phyloP scores from a whole-genome alignment of 2,329 filamentous ascomycete species.

The Coleophoma cylindrospora region DNA sequence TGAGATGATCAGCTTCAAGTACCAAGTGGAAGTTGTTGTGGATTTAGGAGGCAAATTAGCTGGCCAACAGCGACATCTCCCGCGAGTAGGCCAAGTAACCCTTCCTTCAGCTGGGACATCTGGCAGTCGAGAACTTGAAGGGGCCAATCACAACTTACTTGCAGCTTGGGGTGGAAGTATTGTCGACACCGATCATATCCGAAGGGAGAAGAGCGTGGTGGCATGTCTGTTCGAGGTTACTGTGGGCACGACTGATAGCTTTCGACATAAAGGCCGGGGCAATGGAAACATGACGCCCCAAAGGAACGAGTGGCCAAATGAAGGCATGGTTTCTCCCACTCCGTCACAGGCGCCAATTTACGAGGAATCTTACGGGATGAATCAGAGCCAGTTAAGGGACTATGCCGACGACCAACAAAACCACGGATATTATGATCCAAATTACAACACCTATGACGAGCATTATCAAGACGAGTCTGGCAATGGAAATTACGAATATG shows the following conservation, averaged over 20 bases:
- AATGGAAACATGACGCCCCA: slow-evolving; percentile 11
- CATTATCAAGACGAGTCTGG: slow-evolving; percentile 16
- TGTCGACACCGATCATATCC: slow-evolving; percentile 79
- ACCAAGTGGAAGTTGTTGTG: slow-evolving; percentile 87
- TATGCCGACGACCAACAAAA: slow-evolving; percentile 10
- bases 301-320: slow-evolving; percentile 12
- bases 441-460: slow-evolving; percentile 21
- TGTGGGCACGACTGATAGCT: slow-evolving; percentile 78
- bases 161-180: slow-evolving; percentile 62
- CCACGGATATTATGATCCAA: slow-evolving; percentile 27
- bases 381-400: slow-evolving; percentile 2
- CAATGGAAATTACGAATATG: slow-evolving; percentile 19
- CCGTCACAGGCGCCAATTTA: slow-evolving; percentile 15
- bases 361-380: slow-evolving; percentile 11
- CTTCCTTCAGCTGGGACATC: slow-evolving; percentile 12
- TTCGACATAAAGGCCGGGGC: slow-evolving; percentile 24
- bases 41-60: slow-evolving; percentile 85
- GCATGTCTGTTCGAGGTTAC: slow-evolving; percentile 81
- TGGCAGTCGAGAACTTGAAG: slow-evolving; percentile 25
- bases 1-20: slow-evolving; percentile 91
- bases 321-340: slow-evolving; percentile 8
- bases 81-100: slow-evolving; percentile 21
- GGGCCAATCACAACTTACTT: slow-evolving; percentile 37
- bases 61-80: slow-evolving; percentile 46
- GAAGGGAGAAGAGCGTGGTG: slow-evolving; percentile 89